These are phyloP conservation scores for Rhodamnia argentea DNA, from an alignment of 345 rosid genomes.

Conservation along the genomic window DNA sequence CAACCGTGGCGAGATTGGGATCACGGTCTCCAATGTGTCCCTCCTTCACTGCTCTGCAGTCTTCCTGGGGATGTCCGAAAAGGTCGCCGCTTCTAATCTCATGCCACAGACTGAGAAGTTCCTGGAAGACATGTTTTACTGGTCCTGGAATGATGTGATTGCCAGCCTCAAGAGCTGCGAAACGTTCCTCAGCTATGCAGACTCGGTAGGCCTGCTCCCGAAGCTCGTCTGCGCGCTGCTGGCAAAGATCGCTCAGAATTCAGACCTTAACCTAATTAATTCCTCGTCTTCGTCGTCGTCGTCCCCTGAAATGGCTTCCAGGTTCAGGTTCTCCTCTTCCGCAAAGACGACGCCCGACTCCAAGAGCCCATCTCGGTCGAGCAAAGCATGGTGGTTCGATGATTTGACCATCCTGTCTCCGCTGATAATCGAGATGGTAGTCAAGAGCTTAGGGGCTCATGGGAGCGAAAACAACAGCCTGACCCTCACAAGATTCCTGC, in stretches of 20 bases:
- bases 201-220: conserved; percentile 40
- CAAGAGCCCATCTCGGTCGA: conserved; percentile 15
- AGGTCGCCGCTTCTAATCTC: conserved; percentile 36
- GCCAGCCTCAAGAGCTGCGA: conserved; percentile 48
- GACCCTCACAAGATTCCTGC: conserved; percentile 58
- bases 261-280: conserved; percentile 22
- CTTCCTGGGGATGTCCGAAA: conserved; percentile 61
- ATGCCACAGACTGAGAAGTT: conserved; percentile 41
- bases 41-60: conserved; percentile 49
- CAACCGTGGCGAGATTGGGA: conserved; percentile 34
- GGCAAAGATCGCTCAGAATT: conserved; percentile 52
- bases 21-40: conserved; percentile 42
- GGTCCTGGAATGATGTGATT: conserved; percentile 58
- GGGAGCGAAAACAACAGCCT: conserved; percentile 39
- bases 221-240: conserved; percentile 40
- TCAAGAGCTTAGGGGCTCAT: conserved; percentile 36
- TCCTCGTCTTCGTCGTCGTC: conserved; percentile 40
- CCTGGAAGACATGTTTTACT: conserved; percentile 44
- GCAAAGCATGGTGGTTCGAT: conserved; percentile 74
- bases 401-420: conserved; percentile 46
- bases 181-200: conserved; percentile 37
- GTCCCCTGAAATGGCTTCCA: conserved; percentile 34
- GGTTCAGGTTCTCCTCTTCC: conserved; percentile 33
- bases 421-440: conserved; percentile 28
- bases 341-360: conserved; percentile 17